A percentile compares a stretch with the other conserved stretches of the same genome.
Conservation (phyloP, 2,329 filamentous ascomycete species). For the Rhexocercosporidium sp. region DNA sequence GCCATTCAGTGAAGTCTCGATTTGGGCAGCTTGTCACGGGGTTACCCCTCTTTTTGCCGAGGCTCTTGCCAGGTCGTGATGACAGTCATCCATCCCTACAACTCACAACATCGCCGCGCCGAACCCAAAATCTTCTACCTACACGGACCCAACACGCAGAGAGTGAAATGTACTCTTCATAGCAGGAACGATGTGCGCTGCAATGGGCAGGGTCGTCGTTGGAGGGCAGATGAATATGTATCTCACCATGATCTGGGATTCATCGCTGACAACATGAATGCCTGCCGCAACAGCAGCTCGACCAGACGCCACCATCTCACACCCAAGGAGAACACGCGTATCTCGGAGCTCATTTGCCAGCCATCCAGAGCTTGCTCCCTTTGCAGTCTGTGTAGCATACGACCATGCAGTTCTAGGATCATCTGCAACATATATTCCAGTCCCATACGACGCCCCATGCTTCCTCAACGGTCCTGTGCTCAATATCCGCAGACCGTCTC, state of each 20-base stretch:
- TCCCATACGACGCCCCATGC: conserved; percentile 18
- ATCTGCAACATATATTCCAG: conserved; percentile 18
- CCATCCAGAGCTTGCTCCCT: not conserved
- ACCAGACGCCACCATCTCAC: conserved; percentile 5
- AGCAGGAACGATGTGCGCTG: conserved; percentile 20
- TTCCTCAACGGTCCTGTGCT: conserved; percentile 14
- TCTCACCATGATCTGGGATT: conserved; percentile 15
- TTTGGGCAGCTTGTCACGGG: too few species aligned
- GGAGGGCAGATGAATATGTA: conserved; percentile 25
- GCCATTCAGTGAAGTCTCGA: too few species aligned
- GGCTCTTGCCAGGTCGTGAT: not conserved
- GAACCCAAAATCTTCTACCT: not conserved
- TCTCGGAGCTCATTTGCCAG: not conserved
- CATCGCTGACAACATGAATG: conserved; percentile 24
- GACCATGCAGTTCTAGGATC: conserved; percentile 15
- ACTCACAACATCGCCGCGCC: not conserved
- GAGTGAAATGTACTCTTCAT: conserved; percentile 17
- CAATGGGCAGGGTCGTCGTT: conserved; percentile 4
- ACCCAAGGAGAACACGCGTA: conserved; percentile 18
- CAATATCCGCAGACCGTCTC: conserved; percentile 17
- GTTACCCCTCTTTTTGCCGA: not conserved
- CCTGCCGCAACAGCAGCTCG: not conserved
- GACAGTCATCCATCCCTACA: too few species aligned
- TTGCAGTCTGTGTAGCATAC: not conserved
- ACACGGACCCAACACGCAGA: not conserved